Evolutionary conservation across 2,329 filamentous ascomycete species (phyloP).

Genomic region (Bipolaris gigantea): DNA sequence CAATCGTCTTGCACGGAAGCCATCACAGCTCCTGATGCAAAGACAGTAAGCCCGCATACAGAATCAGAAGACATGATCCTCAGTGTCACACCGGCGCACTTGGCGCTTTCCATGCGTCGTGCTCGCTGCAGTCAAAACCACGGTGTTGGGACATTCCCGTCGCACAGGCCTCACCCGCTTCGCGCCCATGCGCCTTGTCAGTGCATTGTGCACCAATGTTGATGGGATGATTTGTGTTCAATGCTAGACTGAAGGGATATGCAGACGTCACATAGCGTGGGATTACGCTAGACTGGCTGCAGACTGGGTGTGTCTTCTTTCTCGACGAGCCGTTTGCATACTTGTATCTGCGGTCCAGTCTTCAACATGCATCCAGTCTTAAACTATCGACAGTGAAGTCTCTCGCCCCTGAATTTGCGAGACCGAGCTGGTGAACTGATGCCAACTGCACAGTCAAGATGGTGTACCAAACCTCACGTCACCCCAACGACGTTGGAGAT

Average conservation of each 20-base stretch:
- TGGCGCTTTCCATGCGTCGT: background rate
- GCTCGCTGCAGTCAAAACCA: background rate
- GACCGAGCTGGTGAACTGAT: background rate
- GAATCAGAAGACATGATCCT: no score
- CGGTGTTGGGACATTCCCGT: no score
- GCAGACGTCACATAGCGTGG: background rate
- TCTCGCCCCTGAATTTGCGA: background rate
- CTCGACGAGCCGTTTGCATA: background rate
- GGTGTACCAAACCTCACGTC: background rate
- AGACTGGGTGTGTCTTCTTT: background rate
- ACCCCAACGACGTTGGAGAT: background rate
- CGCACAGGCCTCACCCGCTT: background rate
- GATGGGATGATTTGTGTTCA: background rate
- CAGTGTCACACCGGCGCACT: no score
- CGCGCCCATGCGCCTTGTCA: background rate
- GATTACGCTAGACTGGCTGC: background rate
- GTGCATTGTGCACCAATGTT: background rate
- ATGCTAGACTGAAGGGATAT: background rate
- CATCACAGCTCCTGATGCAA: background rate
- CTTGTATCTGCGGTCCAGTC: background rate
- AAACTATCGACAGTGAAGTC: background rate
- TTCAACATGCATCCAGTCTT: background rate
- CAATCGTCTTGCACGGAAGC: background rate
- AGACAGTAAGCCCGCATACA: background rate
- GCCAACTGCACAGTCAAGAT: background rate